These are phyloP conservation scores for Cucumis melo DNA, from an alignment of 306 rosid genomes.

Conservation along the genomic window DNA sequence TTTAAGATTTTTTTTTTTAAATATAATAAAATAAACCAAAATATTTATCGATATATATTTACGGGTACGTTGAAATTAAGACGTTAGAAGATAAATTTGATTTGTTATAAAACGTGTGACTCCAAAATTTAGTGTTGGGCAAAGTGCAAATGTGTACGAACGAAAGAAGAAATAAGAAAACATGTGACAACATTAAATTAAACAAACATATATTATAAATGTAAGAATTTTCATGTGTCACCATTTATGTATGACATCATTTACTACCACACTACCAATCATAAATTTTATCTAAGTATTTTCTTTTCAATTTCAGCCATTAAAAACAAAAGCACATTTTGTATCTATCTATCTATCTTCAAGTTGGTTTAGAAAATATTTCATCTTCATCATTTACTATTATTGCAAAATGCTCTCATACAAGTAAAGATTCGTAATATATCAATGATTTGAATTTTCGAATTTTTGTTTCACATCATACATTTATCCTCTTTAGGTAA, in stretches of 20 bases:
- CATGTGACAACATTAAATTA: slow-evolving; percentile 1
- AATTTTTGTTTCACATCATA: too few relatives aligned
- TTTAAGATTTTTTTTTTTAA: too few relatives aligned
- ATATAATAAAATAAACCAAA: too few relatives aligned
- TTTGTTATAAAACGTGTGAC: background rate
- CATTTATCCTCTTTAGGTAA: too few relatives aligned
- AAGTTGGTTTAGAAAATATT: background rate
- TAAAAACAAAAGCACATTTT: background rate
- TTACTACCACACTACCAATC: background rate
- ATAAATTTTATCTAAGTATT: background rate
- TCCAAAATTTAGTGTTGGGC: background rate
- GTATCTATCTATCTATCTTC: background rate
- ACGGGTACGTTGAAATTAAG: too few relatives aligned
- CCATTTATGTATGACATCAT: slow-evolving; percentile 2
- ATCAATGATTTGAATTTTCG: too few relatives aligned
- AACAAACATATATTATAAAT: background rate
- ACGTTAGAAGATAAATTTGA: too few relatives aligned
- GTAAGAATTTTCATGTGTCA: background rate
- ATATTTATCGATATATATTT: too few relatives aligned
- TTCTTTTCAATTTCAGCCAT: background rate
- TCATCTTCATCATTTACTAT: background rate
- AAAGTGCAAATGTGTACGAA: background rate
- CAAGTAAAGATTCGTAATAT: too few relatives aligned
- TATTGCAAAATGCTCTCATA: background rate
- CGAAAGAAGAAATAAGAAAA: background rate